Evolutionary conservation across 139 green algal genomes (phyloP), one percentile per base, ranked within the genome.

Genomic region (Chlamydomonas applanata): DNA sequence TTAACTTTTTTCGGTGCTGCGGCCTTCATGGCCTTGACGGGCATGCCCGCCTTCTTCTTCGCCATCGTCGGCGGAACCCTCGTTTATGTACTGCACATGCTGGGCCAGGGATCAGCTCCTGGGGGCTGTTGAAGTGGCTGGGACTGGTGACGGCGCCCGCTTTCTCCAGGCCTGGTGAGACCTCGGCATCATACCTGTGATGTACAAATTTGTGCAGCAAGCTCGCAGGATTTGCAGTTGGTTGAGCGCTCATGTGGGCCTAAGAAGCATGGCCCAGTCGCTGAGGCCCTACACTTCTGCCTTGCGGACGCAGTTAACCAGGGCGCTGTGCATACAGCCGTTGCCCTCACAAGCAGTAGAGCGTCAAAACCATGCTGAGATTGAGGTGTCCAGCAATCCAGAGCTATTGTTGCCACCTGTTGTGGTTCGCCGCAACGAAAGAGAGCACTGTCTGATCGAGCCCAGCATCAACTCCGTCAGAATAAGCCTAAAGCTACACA

Each of bases 281-380:
- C n/a, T 74, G 19, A 49, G 57, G 13, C 72, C 68, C 19, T 80
- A 79, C 24, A 74, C 63, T 2, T 60, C 40, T 24, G 54, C 27
- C 1, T 56, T 87, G 27, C 54, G 71, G 19, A 11, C 24, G 3
- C 68, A 75, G 32, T 66, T 89, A 17, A 65, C 63, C 53, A 69
- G 53, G 0, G 75, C 84, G 9, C 68, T 87, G 0, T 89, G 84
- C 68, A 32, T 89, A 17, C 78, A 81, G 66, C 27, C 62, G 1
- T 89, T 85, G 36, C 84, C 84, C 0, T 80, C 52, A 13, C 74
- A 83, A 44, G 13, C 60, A 13, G 69, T 88, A 1, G 87, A 92
- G 68, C 70, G 87, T 13, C 88, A 92, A 53, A 87, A 83, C 79
- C 87, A 86, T 46, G 87, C 87, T 1, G 87, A 91, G 72, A 71